Percentiles rank a stretch among this genome's conserved stretches.
phyloP scores from a whole-genome alignment of 2,329 filamentous ascomycete species.

The Piedraia hortae region DNA sequence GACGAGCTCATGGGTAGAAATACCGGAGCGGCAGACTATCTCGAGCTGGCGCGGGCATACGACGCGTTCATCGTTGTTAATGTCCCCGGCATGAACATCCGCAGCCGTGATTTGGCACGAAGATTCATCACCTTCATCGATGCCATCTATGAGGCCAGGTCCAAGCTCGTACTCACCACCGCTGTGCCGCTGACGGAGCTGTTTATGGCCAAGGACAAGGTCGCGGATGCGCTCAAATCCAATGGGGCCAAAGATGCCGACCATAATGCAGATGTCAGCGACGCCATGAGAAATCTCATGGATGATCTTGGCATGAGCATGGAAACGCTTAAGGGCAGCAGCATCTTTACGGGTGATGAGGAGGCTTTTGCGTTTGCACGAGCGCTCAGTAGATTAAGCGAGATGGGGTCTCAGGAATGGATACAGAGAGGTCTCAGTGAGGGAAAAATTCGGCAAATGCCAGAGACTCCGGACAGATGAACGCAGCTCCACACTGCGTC shows the following conservation, averaged over 20 bases:
- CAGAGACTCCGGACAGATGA: too few relatives aligned
- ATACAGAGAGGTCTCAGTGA: conserved; percentile 65
- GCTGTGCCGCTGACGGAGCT: conserved; percentile 62
- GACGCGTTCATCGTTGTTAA: conserved; percentile 80
- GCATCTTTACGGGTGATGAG: conserved; percentile 79
- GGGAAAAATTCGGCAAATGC: too few relatives aligned
- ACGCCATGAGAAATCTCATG: conserved; percentile 54
- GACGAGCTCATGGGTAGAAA: conserved; percentile 70
- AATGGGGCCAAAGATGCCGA: conserved; percentile 6
- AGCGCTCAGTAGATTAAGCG: conserved; percentile 53
- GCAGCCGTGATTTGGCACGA: conserved; percentile 61
- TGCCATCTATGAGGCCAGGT: conserved; percentile 72
- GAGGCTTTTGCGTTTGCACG: conserved; percentile 89
- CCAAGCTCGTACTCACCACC: conserved; percentile 85
- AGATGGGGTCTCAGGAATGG: conserved; percentile 93
- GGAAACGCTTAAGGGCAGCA: conserved; percentile 56
- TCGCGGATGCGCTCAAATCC: conserved; percentile 19
- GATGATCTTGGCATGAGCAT: conserved; percentile 72
- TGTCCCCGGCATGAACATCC: conserved; percentile 72
- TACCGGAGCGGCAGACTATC: conserved; percentile 79
- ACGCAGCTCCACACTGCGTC: too few relatives aligned
- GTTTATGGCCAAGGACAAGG: conserved; percentile 26
- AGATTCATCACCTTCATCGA: conserved; percentile 96
- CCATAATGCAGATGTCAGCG: conserved; percentile 21
- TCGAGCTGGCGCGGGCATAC: conserved; percentile 73